phyloP scores from a whole-genome alignment of 768 basidiomycete species.

The Psilocybe azurescens region DNA sequence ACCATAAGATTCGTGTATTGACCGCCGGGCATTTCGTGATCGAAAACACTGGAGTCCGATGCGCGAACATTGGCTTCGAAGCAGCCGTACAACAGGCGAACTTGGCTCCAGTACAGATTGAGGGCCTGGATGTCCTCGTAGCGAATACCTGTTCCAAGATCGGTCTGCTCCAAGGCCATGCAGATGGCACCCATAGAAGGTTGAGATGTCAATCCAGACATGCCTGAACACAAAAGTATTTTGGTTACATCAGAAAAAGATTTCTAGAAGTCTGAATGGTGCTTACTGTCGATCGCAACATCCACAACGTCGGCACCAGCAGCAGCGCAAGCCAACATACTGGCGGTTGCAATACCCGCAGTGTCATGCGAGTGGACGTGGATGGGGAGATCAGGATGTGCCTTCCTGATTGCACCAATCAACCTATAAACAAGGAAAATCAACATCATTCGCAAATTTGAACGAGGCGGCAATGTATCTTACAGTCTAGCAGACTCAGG shows the following conservation, averaged over 20 bases:
- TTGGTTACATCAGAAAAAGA: constrained; percentile 4
- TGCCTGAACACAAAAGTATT: constrained; percentile 57
- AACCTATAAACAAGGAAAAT: constrained; percentile 55
- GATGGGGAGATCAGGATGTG: constrained; percentile 96
- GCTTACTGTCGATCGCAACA: constrained; percentile 96
- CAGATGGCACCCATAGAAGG: constrained; percentile 99
- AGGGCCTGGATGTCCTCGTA: constrained; percentile 97
- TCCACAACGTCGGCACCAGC: constrained; percentile 99
- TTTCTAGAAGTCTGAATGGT: not conserved
- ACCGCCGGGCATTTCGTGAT: constrained; percentile 99
- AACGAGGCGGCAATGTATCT: constrained; percentile 25
- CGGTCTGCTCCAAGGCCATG: constrained; percentile 93
- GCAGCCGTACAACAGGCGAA: constrained; percentile 92
- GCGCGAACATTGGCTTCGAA: constrained; percentile 99
- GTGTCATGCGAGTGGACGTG: constrained; percentile 99
- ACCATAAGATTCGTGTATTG: constrained; percentile 96
- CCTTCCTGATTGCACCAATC: constrained; percentile 92
- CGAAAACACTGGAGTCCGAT: constrained; percentile 97
- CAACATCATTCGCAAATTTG: not conserved
- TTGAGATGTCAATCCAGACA: constrained; percentile 98
- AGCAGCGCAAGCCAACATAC: constrained; percentile 93
- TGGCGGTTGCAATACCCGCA: constrained; percentile 96
- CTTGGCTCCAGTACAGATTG: constrained; percentile 98
- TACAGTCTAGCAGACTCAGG: constrained; percentile 92
- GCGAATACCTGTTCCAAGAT: constrained; percentile 93